These are phyloP conservation scores for Chloromonas sp. DNA, from an alignment of 163 green algal genomes.

Conservation along the genomic window DNA sequence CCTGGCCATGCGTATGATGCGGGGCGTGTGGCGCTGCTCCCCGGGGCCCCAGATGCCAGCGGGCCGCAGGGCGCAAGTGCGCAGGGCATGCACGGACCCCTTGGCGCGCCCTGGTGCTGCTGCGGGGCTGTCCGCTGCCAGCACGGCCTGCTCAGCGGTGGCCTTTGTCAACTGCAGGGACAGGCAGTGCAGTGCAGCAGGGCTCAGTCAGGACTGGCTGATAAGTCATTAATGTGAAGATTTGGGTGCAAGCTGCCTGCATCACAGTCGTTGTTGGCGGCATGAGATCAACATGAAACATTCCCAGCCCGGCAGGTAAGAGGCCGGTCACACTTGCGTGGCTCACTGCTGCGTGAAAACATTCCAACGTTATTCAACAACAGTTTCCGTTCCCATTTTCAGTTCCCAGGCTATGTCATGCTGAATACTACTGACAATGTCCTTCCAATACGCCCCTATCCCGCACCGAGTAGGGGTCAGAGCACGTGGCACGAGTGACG, in stretches of 20 bases:
- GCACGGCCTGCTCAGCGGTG: conserved; percentile 13
- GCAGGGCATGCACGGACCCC: conserved; percentile 3
- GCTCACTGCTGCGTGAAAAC: too few species aligned
- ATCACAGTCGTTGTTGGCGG: not conserved
- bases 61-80: conserved; percentile 20
- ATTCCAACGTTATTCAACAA: too few species aligned
- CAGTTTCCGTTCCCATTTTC: too few species aligned
- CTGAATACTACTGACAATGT: too few species aligned
- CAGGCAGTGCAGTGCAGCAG: too few species aligned
- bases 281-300: not conserved
- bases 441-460: not conserved
- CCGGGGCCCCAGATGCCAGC: conserved; percentile 24
- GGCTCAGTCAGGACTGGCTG: not conserved
- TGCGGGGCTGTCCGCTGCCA: not conserved
- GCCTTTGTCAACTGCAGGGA: conserved; percentile 15
- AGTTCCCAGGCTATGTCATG: too few species aligned
- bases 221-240: not conserved
- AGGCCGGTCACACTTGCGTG: too few species aligned
- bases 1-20: conserved; percentile 6
- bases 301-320: too few species aligned
- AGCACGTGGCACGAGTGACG: conserved; percentile 13
- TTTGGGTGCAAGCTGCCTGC: not conserved
- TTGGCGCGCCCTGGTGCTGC: not conserved
- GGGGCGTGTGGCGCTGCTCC: conserved; percentile 20
- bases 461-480: conserved; percentile 17